Conservation (phyloP, 805 yeast species). For the Danielozyma ontarioensis region DNA sequence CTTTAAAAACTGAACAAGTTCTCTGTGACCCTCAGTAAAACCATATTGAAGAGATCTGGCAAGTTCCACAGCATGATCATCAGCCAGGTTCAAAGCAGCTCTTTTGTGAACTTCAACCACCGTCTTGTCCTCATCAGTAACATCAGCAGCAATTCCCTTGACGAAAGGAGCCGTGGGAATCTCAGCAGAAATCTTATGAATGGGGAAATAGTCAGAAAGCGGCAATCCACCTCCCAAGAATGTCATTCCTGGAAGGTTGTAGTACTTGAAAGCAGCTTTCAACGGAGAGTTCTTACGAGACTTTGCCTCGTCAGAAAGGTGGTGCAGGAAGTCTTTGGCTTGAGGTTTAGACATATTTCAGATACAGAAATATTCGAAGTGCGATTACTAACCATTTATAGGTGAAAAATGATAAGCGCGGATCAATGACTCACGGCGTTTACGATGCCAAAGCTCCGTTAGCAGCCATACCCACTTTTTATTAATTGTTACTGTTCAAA, state of each 20-base stretch:
- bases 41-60: slow-evolving; percentile 92
- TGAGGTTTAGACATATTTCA: slow-evolving; percentile 22
- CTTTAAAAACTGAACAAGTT: slow-evolving; percentile 58
- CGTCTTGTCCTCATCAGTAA: slow-evolving; percentile 37
- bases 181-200: slow-evolving; percentile 65
- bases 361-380: not conserved
- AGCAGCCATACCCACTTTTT: too few relatives aligned
- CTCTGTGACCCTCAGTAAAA: slow-evolving; percentile 72
- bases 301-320: slow-evolving; percentile 72
- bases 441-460: too few relatives aligned
- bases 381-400: too few relatives aligned
- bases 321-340: slow-evolving; percentile 70
- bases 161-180: slow-evolving; percentile 78
- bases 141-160: slow-evolving; percentile 69
- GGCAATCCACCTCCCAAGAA: slow-evolving; percentile 97
- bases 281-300: slow-evolving; percentile 74
- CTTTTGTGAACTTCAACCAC: slow-evolving; percentile 39
- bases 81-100: slow-evolving; percentile 13
- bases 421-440: too few relatives aligned
- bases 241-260: slow-evolving; percentile 65
- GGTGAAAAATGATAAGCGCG: too few relatives aligned
- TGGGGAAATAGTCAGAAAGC: slow-evolving; percentile 85
- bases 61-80: slow-evolving; percentile 57
- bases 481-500: too few relatives aligned
- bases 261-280: slow-evolving; percentile 80